A percentile compares a stretch with the other conserved stretches of the same genome.
These are phyloP conservation scores for Huntiella bhutanensis DNA, from an alignment of 2,329 filamentous ascomycete species.

Conservation along the genomic window DNA sequence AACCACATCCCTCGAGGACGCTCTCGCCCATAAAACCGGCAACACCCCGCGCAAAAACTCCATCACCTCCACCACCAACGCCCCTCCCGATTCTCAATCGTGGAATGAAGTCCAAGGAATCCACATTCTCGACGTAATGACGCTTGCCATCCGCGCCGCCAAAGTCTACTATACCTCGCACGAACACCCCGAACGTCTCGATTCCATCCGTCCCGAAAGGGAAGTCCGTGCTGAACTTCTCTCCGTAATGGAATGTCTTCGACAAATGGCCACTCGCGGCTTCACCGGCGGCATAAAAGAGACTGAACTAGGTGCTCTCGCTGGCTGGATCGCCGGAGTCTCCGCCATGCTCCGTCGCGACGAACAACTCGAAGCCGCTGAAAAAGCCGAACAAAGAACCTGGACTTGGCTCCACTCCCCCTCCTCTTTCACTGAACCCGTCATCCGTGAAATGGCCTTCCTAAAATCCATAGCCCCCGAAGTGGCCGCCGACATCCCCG, in stretches of 20 bases:
- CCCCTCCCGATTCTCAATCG: conserved; percentile 27
- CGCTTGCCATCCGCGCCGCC: conserved; percentile 83
- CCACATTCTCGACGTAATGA: conserved; percentile 81
- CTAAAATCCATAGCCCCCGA: conserved; percentile 48
- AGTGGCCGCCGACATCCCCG: conserved; percentile 29
- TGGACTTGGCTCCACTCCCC: conserved; percentile 64
- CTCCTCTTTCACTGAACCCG: conserved; percentile 49
- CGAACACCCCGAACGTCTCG: conserved; percentile 66
- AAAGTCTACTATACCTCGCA: conserved; percentile 95
- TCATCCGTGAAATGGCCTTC: conserved; percentile 66
- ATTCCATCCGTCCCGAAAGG: conserved; percentile 73
- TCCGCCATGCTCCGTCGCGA: conserved; percentile 59
- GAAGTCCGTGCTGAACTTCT: conserved; percentile 70
- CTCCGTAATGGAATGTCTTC: conserved; percentile 73
- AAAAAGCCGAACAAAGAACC: conserved; percentile 47
- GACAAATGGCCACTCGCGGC: conserved; percentile 73
- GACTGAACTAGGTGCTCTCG: conserved; percentile 59
- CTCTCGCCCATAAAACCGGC: conserved; percentile 18
- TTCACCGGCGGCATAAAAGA: conserved; percentile 67
- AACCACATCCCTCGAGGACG: conserved; percentile 44
- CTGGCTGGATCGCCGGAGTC: conserved; percentile 62
- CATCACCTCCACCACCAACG: conserved; percentile 18
- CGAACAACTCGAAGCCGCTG: conserved; percentile 55
- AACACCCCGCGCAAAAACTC: conserved; percentile 11
- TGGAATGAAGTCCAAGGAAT: conserved; percentile 83